A percentile compares a stretch with the other conserved stretches of the same genome.
phyloP scores from a whole-genome alignment of 73 alveolate species.

The Tetrahymena elliotti region DNA sequence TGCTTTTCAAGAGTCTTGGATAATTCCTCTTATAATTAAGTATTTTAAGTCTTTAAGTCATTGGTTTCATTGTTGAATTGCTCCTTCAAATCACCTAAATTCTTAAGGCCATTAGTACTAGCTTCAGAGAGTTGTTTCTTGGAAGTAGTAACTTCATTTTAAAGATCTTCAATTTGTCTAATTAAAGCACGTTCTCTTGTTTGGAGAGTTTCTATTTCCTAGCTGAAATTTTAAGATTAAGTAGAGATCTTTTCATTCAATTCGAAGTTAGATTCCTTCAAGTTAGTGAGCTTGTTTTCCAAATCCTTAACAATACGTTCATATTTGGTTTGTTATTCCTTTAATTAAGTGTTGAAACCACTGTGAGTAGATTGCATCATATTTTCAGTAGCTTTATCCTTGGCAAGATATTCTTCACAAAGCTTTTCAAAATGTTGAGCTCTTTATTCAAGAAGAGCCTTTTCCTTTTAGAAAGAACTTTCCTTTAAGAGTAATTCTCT shows the following conservation, averaged over 20 bases:
- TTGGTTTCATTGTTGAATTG: conserved; percentile 10
- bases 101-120: conserved; percentile 12
- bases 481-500: conserved; percentile 47
- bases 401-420: conserved; percentile 22
- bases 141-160: background rate
- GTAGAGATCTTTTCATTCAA: conserved; percentile 18
- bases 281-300: conserved; percentile 7
- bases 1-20: conserved; percentile 13
- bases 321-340: conserved; percentile 23
- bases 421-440: conserved; percentile 55
- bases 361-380: conserved; percentile 20
- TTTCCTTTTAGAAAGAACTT: conserved; percentile 73
- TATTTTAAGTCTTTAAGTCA: conserved; percentile 15
- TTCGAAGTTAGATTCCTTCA: conserved; percentile 11
- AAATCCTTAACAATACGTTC: conserved; percentile 8
- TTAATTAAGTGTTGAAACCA: conserved; percentile 13
- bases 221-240: conserved; percentile 4
- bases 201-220: background rate
- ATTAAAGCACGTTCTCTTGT: background rate
- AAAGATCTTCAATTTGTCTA: background rate
- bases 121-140: conserved; percentile 7
- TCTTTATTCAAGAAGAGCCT: conserved; percentile 76
- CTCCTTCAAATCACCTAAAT: background rate
- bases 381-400: conserved; percentile 23
- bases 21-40: background rate